Evolutionary conservation across 257 asterid genomes (phyloP), one percentile per base, ranked within the genome.

Genomic region (Salvia rosmarinus): DNA sequence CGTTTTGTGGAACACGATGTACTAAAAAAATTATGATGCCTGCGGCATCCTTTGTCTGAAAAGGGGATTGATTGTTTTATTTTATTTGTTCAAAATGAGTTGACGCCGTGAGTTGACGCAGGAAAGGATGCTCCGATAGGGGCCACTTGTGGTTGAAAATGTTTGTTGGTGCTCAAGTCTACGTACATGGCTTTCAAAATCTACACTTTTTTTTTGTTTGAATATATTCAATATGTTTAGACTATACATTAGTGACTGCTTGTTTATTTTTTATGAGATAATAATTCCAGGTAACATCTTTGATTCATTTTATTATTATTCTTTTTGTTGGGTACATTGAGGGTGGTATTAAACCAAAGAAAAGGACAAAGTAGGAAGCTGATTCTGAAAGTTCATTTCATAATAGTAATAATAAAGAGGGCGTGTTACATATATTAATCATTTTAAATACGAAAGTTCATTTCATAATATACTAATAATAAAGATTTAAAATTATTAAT

Each of bases 101-200:
- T 49, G 56, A 49, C 56, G 23, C 56, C 1, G 32, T 30, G 8
- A 51, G 17, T n/a, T n/a, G 56, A 49, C 56, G 23, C 56, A 7
- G 32, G 58, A 19, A 51, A 50, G 1, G 32, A 8, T 37, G n/a
- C n/a, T n/a, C n/a, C n/a, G n/a, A n/a, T n/a, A n/a, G n/a, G n/a
- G n/a, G n/a, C n/a, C n/a, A n/a, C n/a, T 28, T 1, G 9, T 37
- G 42, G 42, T 37, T 37, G 55, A 62, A 39, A 9, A 32, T n/a
- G 28, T 34, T 40, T 39, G 32, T 14, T 21, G 12, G 58, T 65
- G 44, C 59, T 70, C 30, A 0, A 59, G 76, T 71, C 67, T 57
- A 57, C 67, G 16, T 42, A 17, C 37, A 58, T 34, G 59, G 68
- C 75, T 46, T 58, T 61, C 42, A 9, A 25, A 66, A 30, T 55